These are phyloP conservation scores for Cyberlindnera saturnus DNA, from an alignment of 805 yeast genomes.

Conservation along the genomic window DNA sequence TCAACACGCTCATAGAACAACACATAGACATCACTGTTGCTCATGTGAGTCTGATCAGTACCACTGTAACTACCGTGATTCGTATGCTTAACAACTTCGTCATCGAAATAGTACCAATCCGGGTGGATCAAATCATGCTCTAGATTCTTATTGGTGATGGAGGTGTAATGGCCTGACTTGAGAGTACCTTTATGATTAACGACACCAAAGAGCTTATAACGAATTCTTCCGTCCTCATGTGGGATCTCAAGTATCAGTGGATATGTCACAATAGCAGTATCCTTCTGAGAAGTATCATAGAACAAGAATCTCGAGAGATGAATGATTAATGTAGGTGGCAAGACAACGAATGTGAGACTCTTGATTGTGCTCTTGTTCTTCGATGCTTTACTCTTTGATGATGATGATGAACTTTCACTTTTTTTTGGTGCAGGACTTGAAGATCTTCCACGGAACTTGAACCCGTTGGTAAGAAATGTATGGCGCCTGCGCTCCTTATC, in stretches of 20 bases:
- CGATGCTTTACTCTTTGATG: slow-evolving; percentile 11
- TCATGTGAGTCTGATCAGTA: slow-evolving; percentile 29
- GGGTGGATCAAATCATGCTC: slow-evolving; percentile 33
- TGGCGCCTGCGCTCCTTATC: slow-evolving; percentile 14
- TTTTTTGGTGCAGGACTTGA: slow-evolving; percentile 16
- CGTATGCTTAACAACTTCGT: slow-evolving; percentile 48
- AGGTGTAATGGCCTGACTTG: slow-evolving; percentile 72
- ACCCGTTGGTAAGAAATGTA: slow-evolving; percentile 18
- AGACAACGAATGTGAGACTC: slow-evolving; percentile 63
- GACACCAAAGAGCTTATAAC: slow-evolving; percentile 53
- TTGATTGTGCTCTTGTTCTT: slow-evolving; percentile 41
- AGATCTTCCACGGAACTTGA: slow-evolving; percentile 26
- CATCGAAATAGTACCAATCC: slow-evolving; percentile 73
- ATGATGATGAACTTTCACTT: slow-evolving; percentile 13
- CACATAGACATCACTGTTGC: slow-evolving; percentile 60
- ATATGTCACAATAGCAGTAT: slow-evolving; percentile 44
- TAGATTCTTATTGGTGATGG: slow-evolving; percentile 47
- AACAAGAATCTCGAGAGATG: slow-evolving; percentile 77
- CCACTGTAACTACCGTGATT: slow-evolving; percentile 41
- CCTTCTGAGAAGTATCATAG: slow-evolving; percentile 48
- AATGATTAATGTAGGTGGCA: slow-evolving; percentile 75
- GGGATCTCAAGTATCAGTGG: slow-evolving; percentile 49
- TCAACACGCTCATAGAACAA: slow-evolving; percentile 50
- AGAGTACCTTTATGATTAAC: slow-evolving; percentile 69
- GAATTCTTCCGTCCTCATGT: slow-evolving; percentile 28